A percentile compares a stretch with the other conserved stretches of the same genome.
Conservation (phyloP, 345 rosid genomes). For the Dimocarpus longan region DNA sequence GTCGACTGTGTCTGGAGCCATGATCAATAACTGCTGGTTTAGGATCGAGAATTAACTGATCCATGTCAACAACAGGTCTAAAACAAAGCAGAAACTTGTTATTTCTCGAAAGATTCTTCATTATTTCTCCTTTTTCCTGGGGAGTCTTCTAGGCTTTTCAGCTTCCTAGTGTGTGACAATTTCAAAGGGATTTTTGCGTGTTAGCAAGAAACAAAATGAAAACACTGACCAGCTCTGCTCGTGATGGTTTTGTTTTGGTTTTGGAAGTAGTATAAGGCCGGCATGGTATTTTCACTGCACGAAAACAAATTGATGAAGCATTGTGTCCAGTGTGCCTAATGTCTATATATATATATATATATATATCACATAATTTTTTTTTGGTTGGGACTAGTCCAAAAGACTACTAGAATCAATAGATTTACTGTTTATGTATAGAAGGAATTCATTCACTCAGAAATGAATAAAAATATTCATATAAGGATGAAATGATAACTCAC, state of each 20-base stretch:
- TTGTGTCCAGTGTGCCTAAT: not conserved
- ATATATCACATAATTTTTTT: too few relatives aligned
- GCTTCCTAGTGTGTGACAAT: too few relatives aligned
- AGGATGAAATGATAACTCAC: too few relatives aligned
- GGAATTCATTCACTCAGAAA: too few relatives aligned
- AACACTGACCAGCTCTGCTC: conserved; percentile 2
- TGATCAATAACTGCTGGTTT: not conserved
- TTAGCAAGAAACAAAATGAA: not conserved
- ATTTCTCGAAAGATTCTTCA: conserved; percentile 42
- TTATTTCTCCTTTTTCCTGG: not conserved
- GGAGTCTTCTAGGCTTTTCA: too few relatives aligned
- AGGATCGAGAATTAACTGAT: conserved; percentile 28
- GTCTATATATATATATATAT: not conserved
- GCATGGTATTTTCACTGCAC: not conserved
- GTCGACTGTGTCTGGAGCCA: not conserved
- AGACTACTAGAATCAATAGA: too few relatives aligned
- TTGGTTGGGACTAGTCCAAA: too few relatives aligned
- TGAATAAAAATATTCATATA: too few relatives aligned
- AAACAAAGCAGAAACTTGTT: conserved; percentile 51
- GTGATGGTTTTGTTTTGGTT: not conserved
- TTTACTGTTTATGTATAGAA: too few relatives aligned
- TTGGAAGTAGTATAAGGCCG: conserved; percentile 4
- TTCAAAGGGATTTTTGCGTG: too few relatives aligned
- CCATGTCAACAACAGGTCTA: conserved; percentile 42
- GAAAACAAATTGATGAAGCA: not conserved